phyloP scores from a whole-genome alignment of 2,329 filamentous ascomycete species.

The Aspergillus fructus region DNA sequence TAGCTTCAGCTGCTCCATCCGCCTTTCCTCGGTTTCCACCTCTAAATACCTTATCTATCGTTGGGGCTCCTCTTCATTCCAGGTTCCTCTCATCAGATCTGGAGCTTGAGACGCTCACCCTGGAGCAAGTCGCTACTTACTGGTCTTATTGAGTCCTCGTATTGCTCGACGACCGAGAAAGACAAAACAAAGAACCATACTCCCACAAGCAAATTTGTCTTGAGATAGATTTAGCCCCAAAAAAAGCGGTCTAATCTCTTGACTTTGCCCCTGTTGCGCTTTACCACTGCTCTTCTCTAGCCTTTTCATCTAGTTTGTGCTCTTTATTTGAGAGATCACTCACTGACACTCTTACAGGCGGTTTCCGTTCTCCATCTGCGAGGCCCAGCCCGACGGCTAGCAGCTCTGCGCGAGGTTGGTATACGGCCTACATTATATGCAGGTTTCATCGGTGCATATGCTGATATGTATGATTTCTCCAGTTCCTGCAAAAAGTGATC shows the following conservation, averaged over 20 bases:
- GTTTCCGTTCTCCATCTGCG: conserved; percentile 28
- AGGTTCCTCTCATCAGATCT: conserved; percentile 12
- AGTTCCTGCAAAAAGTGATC: conserved; percentile 19
- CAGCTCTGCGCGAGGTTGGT: conserved; percentile 71
- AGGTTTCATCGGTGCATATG: conserved; percentile 7
- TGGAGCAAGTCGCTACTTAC: conserved; percentile 3
- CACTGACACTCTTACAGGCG: conserved; percentile 62
- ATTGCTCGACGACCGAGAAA: conserved; percentile 6
- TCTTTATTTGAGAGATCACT: conserved; percentile 45
- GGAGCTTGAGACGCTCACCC: conserved; percentile 12
- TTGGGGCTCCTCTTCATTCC: conserved; percentile 21
- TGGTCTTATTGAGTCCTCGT: conserved; percentile 5
- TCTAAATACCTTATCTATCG: conserved; percentile 30
- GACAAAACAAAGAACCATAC: background rate
- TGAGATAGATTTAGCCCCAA: conserved; percentile 15
- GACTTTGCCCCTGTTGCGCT: conserved; percentile 8
- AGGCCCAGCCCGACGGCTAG: conserved; percentile 66
- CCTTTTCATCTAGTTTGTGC: conserved; percentile 20
- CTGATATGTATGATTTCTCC: conserved; percentile 18
- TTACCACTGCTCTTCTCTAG: conserved; percentile 8
- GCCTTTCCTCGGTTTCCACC: conserved; percentile 30
- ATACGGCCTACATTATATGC: conserved; percentile 8
- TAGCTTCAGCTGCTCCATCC: conserved; percentile 27
- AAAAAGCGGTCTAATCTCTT: conserved; percentile 14
- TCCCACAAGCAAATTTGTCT: conserved; percentile 6